Evolutionary conservation across 257 asterid genomes (phyloP), one percentile per base, ranked within the genome.

Genomic region (Solanum pinnatisectum): DNA sequence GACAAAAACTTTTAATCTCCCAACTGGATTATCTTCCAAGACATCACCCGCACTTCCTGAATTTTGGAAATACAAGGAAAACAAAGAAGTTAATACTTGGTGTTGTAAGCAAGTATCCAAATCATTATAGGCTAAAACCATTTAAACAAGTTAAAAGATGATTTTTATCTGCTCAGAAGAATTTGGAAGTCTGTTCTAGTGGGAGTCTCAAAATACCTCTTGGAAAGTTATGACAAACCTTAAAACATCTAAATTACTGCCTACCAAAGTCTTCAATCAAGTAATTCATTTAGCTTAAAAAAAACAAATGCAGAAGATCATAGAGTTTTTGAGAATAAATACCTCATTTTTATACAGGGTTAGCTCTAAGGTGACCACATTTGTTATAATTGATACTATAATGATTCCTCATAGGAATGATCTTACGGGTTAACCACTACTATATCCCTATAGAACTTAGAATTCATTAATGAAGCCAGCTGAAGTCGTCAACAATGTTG

Each of bases 1-100:
- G 0, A 96, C 94, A 70, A 90, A 96, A 22, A 96, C 98, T 92
- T 96, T 96, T 78, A 96, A 89, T 90, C 93, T 94, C 83, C 98
- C 98, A 32, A 93, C 92, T 1, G 98, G 98, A 89, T 96, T 93
- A 88, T 96, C 98, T 92, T 96, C 98, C 92, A 96, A 83, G 68
- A 96, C 99, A 93, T 96, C 99, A 84, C 99, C 99, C 39, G 98
- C 99, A 77, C 99, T 96, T 85, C 98, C 99, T 96, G 83, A 87
- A 90, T 90, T 92, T 92, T 85, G 83, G 71, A 87, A 23, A 46
- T 20, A 52, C 65, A 32, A 72, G 46, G 65, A 44, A 60, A 25
- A 79, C 35, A 37, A 39, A 81, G 32, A 65, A 71, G 32, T 46
- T 33, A 14, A 70, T 72, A 22, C 40, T 84, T 77, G 10, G 56